Conservation (phyloP, 1,139 yeast genomes). For the Protomyces pachydermus region DNA sequence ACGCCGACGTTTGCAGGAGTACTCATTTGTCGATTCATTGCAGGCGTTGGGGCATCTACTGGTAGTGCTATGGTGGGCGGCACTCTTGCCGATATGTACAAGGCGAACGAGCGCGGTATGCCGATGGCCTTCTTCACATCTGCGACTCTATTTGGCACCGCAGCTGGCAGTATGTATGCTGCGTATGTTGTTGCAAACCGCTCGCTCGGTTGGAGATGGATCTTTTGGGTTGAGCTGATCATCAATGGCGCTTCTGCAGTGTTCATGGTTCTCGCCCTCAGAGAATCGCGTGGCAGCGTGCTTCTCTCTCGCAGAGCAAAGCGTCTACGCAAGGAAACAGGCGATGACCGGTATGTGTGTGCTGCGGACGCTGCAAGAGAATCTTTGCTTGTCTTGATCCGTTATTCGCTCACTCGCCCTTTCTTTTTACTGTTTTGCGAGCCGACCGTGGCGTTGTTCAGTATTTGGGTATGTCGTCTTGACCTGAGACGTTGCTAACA, state of each 20-base stretch:
- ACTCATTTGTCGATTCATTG: slow-evolving; percentile 51
- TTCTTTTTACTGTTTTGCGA: slow-evolving; percentile 16
- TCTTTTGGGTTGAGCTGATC: slow-evolving; percentile 53
- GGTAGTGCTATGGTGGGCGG: slow-evolving; percentile 87
- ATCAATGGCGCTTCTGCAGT: slow-evolving; percentile 49
- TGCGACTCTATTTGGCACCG: slow-evolving; percentile 60
- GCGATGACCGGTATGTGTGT: slow-evolving; percentile 26
- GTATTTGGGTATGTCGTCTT: slow-evolving; percentile 40
- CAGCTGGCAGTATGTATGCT: slow-evolving; percentile 55
- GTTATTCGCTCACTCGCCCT: slow-evolving; percentile 21
- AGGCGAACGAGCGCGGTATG: slow-evolving; percentile 56
- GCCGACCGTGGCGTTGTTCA: slow-evolving; percentile 29
- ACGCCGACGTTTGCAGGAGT: slow-evolving; percentile 52
- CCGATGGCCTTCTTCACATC: slow-evolving; percentile 59
- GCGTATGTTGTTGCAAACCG: slow-evolving; percentile 52
- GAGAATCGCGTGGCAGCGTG: slow-evolving; percentile 57
- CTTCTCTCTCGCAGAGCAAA: slow-evolving; percentile 56
- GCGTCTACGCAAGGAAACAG: slow-evolving; percentile 41
- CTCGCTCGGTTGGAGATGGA: slow-evolving; percentile 63
- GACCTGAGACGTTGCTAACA: not conserved
- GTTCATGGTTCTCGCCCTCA: slow-evolving; percentile 46
- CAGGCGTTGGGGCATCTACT: slow-evolving; percentile 78
- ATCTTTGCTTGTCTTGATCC: slow-evolving; percentile 6
- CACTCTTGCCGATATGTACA: slow-evolving; percentile 67
- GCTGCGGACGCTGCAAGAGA: slow-evolving; percentile 25